Conservation (phyloP, 148 eudicot species). For the Talinum fruticosum region DNA sequence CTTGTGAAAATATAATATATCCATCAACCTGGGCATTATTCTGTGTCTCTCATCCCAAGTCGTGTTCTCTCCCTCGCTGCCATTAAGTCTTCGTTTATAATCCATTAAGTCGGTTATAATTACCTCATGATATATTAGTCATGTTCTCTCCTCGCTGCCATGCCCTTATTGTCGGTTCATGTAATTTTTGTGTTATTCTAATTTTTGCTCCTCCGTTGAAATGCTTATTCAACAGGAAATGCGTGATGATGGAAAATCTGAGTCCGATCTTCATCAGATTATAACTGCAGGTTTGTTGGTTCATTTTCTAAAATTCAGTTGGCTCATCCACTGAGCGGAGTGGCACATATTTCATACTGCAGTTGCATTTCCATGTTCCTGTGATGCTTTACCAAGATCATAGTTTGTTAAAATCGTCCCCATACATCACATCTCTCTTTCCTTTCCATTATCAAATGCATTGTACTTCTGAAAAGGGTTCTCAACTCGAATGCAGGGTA, state of each 20-base stretch:
- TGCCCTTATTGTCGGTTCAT: background rate
- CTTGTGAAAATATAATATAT: no score
- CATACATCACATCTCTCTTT: background rate
- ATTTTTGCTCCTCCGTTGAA: background rate
- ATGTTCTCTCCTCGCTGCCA: background rate
- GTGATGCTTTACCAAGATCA: background rate
- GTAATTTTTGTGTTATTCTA: background rate
- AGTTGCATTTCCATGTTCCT: background rate
- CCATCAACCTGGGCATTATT: no score
- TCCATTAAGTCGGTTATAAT: background rate
- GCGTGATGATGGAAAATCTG: conserved; percentile 42
- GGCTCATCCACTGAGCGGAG: background rate
- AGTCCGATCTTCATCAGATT: conserved; percentile 78
- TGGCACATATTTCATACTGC: background rate
- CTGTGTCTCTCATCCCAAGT: no score
- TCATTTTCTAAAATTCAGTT: background rate
- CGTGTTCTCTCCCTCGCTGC: no score
- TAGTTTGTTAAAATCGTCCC: background rate
- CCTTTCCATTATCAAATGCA: background rate
- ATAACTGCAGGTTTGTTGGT: conserved; percentile 49
- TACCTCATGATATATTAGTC: background rate
- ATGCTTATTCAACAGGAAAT: conserved; percentile 30
- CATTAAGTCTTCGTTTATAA: background rate
- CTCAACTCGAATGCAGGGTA: conserved; percentile 45
- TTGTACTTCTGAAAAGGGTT: background rate